These are phyloP conservation scores for Cardamine occulta DNA, from an alignment of 345 rosid species.

Conservation along the genomic window DNA sequence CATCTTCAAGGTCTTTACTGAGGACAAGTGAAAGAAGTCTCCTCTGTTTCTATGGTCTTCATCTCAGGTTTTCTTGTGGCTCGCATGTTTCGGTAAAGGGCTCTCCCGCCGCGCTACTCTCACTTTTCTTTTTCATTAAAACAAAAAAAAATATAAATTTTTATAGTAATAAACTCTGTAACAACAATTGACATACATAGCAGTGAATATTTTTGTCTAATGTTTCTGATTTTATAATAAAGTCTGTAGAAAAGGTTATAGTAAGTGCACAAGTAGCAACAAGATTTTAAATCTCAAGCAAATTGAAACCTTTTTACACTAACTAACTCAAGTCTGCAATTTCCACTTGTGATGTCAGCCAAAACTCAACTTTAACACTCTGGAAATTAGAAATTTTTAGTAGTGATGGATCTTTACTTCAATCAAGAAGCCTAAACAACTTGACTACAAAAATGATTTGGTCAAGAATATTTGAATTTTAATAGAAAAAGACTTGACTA, in stretches of 20 bases:
- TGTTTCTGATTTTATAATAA: not conserved
- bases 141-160: not conserved
- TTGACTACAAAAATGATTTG: slow-evolving; percentile 2
- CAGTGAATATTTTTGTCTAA: slow-evolving; percentile 11
- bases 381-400: too few relatives aligned
- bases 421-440: slow-evolving; percentile 21
- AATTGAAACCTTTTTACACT: not conserved
- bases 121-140: not conserved
- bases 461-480: slow-evolving; percentile 15
- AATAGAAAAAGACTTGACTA: slow-evolving; percentile 8
- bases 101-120: not conserved
- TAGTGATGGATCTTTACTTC: not conserved
- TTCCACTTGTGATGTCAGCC: not conserved
- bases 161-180: slow-evolving; percentile 30
- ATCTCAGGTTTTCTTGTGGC: slow-evolving; percentile 7
- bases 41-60: slow-evolving; percentile 20
- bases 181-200: slow-evolving; percentile 18
- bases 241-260: not conserved
- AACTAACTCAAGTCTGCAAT: not conserved
- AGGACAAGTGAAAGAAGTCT: slow-evolving; percentile 59
- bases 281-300: not conserved
- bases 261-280: not conserved
- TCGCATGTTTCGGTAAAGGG: slow-evolving; percentile 1
- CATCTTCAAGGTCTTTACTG: slow-evolving; percentile 69
- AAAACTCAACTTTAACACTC: not conserved